phyloP scores from a whole-genome alignment of 441 rosid genomes.

The Arabidopsis lyrata region DNA sequence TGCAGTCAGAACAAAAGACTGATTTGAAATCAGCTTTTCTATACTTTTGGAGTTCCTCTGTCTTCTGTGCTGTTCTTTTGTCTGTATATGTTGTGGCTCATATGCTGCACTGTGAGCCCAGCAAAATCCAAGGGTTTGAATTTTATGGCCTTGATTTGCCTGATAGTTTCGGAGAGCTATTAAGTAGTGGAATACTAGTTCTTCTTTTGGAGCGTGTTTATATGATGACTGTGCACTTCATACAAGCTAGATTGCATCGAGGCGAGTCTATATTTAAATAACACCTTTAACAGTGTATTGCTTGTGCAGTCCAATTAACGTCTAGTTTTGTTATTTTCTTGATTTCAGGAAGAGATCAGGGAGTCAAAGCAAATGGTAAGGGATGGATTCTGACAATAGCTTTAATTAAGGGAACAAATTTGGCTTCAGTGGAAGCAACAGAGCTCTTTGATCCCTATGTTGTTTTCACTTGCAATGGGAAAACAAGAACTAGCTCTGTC shows the following conservation, averaged over 20 bases:
- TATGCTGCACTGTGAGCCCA: conserved; percentile 59
- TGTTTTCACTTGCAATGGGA: conserved; percentile 84
- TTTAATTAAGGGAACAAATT: conserved; percentile 72
- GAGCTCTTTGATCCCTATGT: conserved; percentile 77
- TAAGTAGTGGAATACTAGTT: conserved; percentile 62
- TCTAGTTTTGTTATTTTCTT: neutral
- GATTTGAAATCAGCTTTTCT: conserved; percentile 63
- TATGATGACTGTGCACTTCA: conserved; percentile 68
- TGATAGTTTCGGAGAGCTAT: conserved; percentile 84
- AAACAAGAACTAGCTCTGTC: conserved; percentile 83
- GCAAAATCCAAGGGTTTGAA: conserved; percentile 71
- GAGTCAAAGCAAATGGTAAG: conserved; percentile 68
- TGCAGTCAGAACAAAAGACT: conserved; percentile 70
- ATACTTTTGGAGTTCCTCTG: conserved; percentile 74
- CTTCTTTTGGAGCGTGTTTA: conserved; percentile 68
- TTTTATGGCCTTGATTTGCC: conserved; percentile 81
- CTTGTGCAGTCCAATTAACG: neutral
- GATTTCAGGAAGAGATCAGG: conserved; percentile 68
- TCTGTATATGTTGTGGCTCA: conserved; percentile 63
- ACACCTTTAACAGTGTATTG: neutral
- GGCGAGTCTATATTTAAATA: conserved; percentile 47
- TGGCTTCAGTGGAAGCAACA: conserved; percentile 63
- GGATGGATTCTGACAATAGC: conserved; percentile 96
- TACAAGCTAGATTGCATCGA: conserved; percentile 69
- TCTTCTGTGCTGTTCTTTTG: conserved; percentile 61